Conservation (phyloP, 495 filamentous ascomycete genomes). For the Penicillium salamii region DNA sequence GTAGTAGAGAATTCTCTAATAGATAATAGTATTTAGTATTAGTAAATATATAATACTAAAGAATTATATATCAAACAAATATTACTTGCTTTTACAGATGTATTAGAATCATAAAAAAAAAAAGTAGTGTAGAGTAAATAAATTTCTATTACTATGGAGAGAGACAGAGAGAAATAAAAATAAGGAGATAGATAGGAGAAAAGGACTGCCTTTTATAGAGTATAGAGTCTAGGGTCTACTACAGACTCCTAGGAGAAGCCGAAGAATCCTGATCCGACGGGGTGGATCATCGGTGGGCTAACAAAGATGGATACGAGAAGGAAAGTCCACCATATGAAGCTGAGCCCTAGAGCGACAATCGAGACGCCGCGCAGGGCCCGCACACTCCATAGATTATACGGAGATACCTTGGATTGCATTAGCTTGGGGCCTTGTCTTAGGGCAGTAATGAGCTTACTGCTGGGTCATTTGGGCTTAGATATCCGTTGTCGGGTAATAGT, state of each 20-base stretch:
- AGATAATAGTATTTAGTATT: neutral
- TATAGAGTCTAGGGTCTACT: too few relatives aligned
- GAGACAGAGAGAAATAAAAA: too few relatives aligned
- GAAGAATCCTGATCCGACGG: conserved; percentile 88
- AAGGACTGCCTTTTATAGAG: too few relatives aligned
- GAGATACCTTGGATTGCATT: conserved; percentile 65
- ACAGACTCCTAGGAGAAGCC: conserved; percentile 81
- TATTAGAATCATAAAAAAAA: too few relatives aligned
- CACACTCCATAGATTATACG: conserved; percentile 92
- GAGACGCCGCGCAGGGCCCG: conserved; percentile 72
- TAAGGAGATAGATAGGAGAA: too few relatives aligned
- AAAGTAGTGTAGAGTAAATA: too few relatives aligned
- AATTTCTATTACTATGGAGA: too few relatives aligned
- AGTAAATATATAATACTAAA: conserved; percentile 4
- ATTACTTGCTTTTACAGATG: too few relatives aligned
- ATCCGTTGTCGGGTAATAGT: conserved; percentile 62
- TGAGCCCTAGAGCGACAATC: conserved; percentile 67
- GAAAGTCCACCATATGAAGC: conserved; percentile 87
- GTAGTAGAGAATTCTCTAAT: too few relatives aligned
- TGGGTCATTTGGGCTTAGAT: conserved; percentile 89
- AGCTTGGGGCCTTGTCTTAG: neutral
- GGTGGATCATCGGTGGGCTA: conserved; percentile 78
- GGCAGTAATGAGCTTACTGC: conserved; percentile 56
- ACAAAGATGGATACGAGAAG: conserved; percentile 84
- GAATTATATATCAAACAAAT: too few relatives aligned